A percentile compares a stretch with the other conserved stretches of the same genome.
phyloP scores from a whole-genome alignment of 2,329 filamentous ascomycete genomes.

The Nakataea oryzae region DNA sequence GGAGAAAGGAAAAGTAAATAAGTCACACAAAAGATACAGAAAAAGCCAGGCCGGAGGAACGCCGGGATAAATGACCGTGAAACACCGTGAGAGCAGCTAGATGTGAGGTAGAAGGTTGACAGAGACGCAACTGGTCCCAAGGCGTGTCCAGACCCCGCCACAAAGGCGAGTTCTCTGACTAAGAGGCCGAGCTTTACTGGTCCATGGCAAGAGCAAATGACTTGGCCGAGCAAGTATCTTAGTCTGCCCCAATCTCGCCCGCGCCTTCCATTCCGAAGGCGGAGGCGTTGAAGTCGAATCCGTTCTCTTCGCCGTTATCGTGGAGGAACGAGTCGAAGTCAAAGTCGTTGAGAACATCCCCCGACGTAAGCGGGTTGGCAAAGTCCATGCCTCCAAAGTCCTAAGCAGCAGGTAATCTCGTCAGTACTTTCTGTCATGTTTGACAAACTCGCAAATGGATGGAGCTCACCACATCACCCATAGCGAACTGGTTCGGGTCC shows the following conservation, averaged over 20 bases:
- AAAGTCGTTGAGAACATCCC: slow-evolving; percentile 54
- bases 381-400: slow-evolving; percentile 42
- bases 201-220: background rate
- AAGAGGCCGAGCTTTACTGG: background rate
- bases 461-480: slow-evolving; percentile 36
- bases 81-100: background rate
- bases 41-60: background rate
- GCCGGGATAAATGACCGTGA: background rate
- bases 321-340: slow-evolving; percentile 61
- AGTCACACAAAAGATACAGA: background rate
- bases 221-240: slow-evolving; percentile 11
- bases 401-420: slow-evolving; percentile 12
- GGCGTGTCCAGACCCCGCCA: background rate
- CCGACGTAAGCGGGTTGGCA: slow-evolving; percentile 40
- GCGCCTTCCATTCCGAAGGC: slow-evolving; percentile 42
- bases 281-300: slow-evolving; percentile 44
- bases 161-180: background rate
- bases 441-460: background rate
- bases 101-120: background rate
- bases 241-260: slow-evolving; percentile 49
- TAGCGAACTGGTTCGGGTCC: slow-evolving; percentile 37
- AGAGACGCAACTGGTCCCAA: background rate
- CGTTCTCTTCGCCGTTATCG: slow-evolving; percentile 34
- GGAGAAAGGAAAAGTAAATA: background rate
- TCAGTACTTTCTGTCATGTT: background rate